Conservation (phyloP, 345 rosid genomes). For the Ceriops zippeliana region DNA sequence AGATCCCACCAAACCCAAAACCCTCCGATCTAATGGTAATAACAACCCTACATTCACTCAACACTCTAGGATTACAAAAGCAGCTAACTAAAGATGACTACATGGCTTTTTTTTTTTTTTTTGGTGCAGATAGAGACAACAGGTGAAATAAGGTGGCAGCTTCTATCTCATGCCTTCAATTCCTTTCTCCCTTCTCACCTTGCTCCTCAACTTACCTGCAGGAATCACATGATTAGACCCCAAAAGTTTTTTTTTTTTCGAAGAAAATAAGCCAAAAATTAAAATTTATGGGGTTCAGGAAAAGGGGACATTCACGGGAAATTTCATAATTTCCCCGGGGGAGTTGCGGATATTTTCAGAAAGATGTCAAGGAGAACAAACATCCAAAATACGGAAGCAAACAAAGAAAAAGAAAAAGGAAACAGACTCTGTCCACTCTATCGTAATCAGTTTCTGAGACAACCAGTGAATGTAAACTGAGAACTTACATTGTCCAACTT, state of each 20-base stretch:
- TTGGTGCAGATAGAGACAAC: slow-evolving; percentile 12
- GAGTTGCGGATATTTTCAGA: not conserved
- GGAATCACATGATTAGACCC: slow-evolving; percentile 13
- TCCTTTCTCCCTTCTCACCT: slow-evolving; percentile 48
- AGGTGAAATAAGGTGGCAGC: slow-evolving; percentile 15
- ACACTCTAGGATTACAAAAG: too few species aligned
- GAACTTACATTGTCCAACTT: not conserved
- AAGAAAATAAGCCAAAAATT: too few species aligned
- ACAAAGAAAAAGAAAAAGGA: slow-evolving; percentile 6
- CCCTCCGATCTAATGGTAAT: slow-evolving; percentile 5
- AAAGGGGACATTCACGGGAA: not conserved
- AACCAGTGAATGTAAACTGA: slow-evolving; percentile 4
- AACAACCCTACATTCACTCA: not conserved
- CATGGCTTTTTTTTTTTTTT: too few species aligned
- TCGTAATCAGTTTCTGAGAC: slow-evolving; percentile 11
- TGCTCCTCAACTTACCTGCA: slow-evolving; percentile 51
- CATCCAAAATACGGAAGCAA: not conserved
- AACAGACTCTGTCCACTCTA: not conserved
- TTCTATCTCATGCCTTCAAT: slow-evolving; percentile 43
- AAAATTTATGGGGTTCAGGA: too few species aligned
- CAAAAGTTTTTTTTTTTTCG: not conserved
- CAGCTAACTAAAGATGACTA: too few species aligned
- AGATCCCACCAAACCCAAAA: too few species aligned
- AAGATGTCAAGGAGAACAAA: not conserved
- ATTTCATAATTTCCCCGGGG: not conserved